Base-by-base conservation (phyloP, 2,329 filamentous ascomycete species). In the Knoxdaviesia capensis region DNA sequence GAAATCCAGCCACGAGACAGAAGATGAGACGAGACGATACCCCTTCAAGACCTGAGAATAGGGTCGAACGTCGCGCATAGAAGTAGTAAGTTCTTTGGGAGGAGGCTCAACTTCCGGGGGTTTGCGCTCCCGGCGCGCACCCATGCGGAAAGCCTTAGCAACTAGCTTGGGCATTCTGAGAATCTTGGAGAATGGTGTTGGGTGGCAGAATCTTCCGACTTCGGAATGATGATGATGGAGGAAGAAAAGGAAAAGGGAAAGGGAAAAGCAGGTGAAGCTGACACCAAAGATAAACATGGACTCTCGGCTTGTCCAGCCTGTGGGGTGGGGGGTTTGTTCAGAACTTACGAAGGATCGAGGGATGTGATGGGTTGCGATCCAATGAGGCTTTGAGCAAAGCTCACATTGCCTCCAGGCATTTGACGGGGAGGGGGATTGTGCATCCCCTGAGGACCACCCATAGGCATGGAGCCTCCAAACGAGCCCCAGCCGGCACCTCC, bases 331-430 rank as follows among this genome's bases (percentile, higher is more conserved):
- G 20, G 20, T 2, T 20, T 20, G 20, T 20, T 20, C 20, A 20
- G 20, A 49, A 77, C 74, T 59, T 71, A 79, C 74, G 73, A 75
- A 44, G 72, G 61, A 54, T 80, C 75, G 46, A 79, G 58, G 36
- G 73, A 67, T 47, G 74, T 73, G 49, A 69, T 62, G 50, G 71
- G 67, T 57, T 77, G 73, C 44, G 74, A 76, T 47, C 71, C 71
- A 52, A 67, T 68, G 52, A 79, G 60, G 53, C 72, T 78, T 55
- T 79, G 74, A 40, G 74, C 74, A 58, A 79, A 79, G 56, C 74
- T 79, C 45, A 74, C 61, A 55, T 69, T 74, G 50, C 71, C 40
- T 47, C 67, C 65, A 52, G 41, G 33, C 31, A 73, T 58, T 59
- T 74, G 66, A 52, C 70, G 42, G 31, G 38, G 63, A 43, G 62